These are phyloP conservation scores for Cystofilobasidium macerans DNA, from an alignment of 768 basidiomycete genomes.

Conservation along the genomic window DNA sequence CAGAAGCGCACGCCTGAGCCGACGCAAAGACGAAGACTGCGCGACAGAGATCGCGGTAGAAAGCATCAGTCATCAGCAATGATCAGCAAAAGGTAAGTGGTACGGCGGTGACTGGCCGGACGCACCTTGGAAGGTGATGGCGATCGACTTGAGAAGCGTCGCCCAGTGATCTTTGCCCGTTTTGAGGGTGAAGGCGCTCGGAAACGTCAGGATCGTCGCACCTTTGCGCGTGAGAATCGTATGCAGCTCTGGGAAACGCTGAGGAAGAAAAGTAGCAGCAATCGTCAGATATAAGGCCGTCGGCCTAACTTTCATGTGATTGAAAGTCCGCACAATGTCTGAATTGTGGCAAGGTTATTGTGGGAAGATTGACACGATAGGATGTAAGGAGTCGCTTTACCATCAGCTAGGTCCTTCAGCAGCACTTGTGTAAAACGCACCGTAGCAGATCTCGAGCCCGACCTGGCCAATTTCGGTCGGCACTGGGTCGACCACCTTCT, in stretches of 20 bases:
- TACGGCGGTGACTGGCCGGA: not conserved
- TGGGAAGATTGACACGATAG: too few relatives aligned
- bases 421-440: slow-evolving; percentile 20
- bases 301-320: too few relatives aligned
- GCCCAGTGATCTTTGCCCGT: slow-evolving; percentile 37
- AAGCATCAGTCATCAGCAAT: too few relatives aligned
- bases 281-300: too few relatives aligned
- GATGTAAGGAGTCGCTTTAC: too few relatives aligned
- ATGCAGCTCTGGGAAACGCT: slow-evolving; percentile 35
- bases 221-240: slow-evolving; percentile 30
- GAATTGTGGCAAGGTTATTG: too few relatives aligned
- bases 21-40: slow-evolving; percentile 33
- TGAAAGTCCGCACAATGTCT: too few relatives aligned
- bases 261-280: not conserved
- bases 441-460: slow-evolving; percentile 36
- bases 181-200: slow-evolving; percentile 35
- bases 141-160: slow-evolving; percentile 29
- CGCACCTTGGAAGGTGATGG: slow-evolving; percentile 31
- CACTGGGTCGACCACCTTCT: slow-evolving; percentile 28
- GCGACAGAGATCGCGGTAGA: too few relatives aligned
- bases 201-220: slow-evolving; percentile 32
- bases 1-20: slow-evolving; percentile 29
- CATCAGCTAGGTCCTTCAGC: too few relatives aligned
- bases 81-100: not conserved
- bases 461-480: slow-evolving; percentile 30